A percentile compares a stretch with the other conserved stretches of the same genome.
Conservation (phyloP, 78 protist genomes). For the Cyanophora paradoxa region DNA sequence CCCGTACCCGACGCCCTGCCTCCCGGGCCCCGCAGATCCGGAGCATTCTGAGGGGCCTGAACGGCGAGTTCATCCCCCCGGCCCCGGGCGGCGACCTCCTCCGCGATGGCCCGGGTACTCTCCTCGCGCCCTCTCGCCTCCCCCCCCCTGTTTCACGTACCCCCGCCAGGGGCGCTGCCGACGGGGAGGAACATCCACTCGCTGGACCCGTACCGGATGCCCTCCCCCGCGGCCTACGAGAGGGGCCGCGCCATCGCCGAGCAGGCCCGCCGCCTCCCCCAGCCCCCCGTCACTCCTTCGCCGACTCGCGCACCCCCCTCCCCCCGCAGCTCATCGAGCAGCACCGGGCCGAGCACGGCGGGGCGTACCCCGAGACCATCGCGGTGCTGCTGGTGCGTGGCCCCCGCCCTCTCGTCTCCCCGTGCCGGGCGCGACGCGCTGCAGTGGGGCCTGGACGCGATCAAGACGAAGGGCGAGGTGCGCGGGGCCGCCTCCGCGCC, state of each 20-base stretch:
- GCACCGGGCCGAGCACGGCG: slow-evolving; percentile 8
- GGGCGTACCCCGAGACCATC: slow-evolving; percentile 1
- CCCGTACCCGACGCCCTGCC: no score
- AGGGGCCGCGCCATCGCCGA: slow-evolving; percentile 11
- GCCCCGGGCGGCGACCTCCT: slow-evolving; percentile 23
- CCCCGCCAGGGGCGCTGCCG: slow-evolving; percentile 27
- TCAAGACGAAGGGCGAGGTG: slow-evolving; percentile 12
- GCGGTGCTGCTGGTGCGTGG: slow-evolving; percentile 1
- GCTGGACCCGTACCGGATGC: slow-evolving; percentile 18
- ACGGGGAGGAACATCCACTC: slow-evolving; percentile 21
- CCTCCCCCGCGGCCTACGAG: slow-evolving; percentile 1
- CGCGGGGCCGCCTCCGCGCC: no score
- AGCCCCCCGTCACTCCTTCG: no score
- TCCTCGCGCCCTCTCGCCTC: no score
- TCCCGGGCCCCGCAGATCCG: no score
- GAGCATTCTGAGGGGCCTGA: background rate
- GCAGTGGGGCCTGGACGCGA: slow-evolving; percentile 13
- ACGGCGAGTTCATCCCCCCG: slow-evolving; percentile 15
- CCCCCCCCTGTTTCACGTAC: no score
- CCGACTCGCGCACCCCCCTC: no score
- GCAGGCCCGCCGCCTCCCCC: no score
- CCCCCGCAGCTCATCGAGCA: no score
- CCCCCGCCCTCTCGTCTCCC: no score
- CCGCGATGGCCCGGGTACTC: slow-evolving; percentile 11
- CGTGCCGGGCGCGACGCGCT: no score